Percentiles rank a stretch among this genome's conserved stretches.
Conservation (phyloP, 164 flowering plant genomes). For the Vitis amurensis region DNA sequence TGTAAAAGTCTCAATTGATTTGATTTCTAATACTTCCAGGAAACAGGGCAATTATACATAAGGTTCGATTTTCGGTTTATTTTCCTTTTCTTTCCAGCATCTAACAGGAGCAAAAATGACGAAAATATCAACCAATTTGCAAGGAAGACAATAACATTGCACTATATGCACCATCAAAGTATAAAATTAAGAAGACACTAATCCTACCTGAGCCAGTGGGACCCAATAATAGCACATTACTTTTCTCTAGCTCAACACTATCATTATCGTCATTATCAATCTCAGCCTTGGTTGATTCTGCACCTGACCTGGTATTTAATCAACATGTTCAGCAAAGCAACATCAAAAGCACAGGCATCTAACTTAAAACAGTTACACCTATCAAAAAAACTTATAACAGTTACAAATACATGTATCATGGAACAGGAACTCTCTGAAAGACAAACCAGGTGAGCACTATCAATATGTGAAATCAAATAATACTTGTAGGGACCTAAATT, state of each 20-base stretch:
- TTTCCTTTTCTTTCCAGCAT: too few species aligned
- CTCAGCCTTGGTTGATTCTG: slow-evolving; percentile 4
- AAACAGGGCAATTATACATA: too few species aligned
- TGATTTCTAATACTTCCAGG: too few species aligned
- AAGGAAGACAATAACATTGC: neutral
- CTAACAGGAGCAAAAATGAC: neutral
- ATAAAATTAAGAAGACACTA: neutral
- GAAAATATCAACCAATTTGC: neutral
- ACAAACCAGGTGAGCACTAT: neutral
- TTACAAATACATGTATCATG: neutral
- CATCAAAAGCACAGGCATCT: neutral
- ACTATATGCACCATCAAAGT: neutral
- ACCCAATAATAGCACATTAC: slow-evolving; percentile 49
- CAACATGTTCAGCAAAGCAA: neutral
- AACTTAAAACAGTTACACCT: too few species aligned
- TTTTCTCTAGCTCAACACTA: slow-evolving; percentile 44
- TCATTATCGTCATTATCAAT: slow-evolving; percentile 21
- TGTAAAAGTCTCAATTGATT: too few species aligned
- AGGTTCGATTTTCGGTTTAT: too few species aligned
- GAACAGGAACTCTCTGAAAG: too few species aligned
- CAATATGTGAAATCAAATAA: neutral
- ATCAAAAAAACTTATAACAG: too few species aligned
- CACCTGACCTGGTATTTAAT: slow-evolving; percentile 23
- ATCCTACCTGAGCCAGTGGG: slow-evolving; percentile 48
- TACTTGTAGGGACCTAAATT: neutral